These are phyloP conservation scores for Oryza longistaminata DNA, from an alignment of 176 grass and related monocot species.

Conservation along the genomic window DNA sequence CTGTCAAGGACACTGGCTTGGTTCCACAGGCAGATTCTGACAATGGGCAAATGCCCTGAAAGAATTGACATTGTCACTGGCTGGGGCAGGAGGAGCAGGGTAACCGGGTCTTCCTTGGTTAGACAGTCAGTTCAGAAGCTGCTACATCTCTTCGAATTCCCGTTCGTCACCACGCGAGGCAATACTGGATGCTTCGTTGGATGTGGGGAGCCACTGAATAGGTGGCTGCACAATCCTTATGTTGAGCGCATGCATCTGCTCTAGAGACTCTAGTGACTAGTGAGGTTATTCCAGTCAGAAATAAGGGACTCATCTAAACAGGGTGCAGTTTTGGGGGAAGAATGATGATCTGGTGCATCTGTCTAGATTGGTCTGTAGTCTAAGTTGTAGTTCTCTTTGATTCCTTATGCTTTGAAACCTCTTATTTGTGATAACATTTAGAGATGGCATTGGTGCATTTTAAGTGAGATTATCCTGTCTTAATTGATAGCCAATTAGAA, in stretches of 20 bases:
- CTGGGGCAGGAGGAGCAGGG: constrained; percentile 90
- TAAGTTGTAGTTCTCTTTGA: constrained; percentile 12
- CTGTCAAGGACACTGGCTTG: constrained; percentile 84
- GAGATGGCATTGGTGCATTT: constrained; percentile 22
- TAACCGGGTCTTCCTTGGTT: constrained; percentile 80
- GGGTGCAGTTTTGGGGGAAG: constrained; percentile 67
- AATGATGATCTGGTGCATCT: constrained; percentile 32
- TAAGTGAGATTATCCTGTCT: not conserved
- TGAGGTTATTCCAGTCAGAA: constrained; percentile 16
- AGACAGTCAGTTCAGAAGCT: constrained; percentile 79
- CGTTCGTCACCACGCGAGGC: constrained; percentile 60
- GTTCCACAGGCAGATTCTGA: constrained; percentile 77
- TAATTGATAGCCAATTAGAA: not conserved
- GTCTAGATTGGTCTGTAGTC: constrained; percentile 25
- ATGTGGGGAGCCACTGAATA: constrained; percentile 73
- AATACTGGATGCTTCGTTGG: constrained; percentile 92
- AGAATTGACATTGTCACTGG: constrained; percentile 93
- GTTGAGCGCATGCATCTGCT: constrained; percentile 96
- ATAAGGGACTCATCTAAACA: constrained; percentile 21
- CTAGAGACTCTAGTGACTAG: constrained; percentile 24
- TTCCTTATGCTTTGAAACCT: constrained; percentile 32
- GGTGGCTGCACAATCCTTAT: constrained; percentile 90
- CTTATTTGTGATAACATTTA: constrained; percentile 34
- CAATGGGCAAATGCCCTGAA: constrained; percentile 48
- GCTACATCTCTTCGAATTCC: constrained; percentile 70